These are phyloP conservation scores for Simmondsia chinensis DNA, from an alignment of 148 eudicot species.

Conservation along the genomic window DNA sequence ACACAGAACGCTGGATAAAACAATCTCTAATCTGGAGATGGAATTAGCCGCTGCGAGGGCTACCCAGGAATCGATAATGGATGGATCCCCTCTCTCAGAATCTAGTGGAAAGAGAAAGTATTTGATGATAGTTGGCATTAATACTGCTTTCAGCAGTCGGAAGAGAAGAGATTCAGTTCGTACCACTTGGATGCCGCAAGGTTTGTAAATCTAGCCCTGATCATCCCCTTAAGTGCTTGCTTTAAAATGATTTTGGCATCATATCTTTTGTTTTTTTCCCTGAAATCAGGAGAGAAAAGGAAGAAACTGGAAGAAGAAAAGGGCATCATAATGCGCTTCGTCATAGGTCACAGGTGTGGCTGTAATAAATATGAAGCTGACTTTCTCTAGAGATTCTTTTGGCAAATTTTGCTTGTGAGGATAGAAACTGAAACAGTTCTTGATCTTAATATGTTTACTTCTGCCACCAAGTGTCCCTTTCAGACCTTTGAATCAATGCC, in stretches of 20 bases:
- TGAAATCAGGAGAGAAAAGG: constrained; percentile 51
- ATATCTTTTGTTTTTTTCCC: neutral
- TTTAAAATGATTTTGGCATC: neutral
- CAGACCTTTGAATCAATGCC: too few species aligned
- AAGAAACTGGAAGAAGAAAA: constrained; percentile 86
- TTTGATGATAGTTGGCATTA: constrained; percentile 78
- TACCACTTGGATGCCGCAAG: constrained; percentile 97
- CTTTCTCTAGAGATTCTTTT: constrained; percentile 1
- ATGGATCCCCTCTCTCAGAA: constrained; percentile 56
- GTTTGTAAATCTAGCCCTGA: constrained; percentile 20
- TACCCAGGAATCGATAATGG: constrained; percentile 65
- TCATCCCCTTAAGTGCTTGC: neutral
- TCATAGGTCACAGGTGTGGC: constrained; percentile 84
- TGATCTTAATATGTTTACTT: too few species aligned
- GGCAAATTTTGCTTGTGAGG: neutral
- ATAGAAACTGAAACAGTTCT: too few species aligned
- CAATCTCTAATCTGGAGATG: constrained; percentile 85
- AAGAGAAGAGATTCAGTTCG: constrained; percentile 92
- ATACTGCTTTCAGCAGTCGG: constrained; percentile 92
- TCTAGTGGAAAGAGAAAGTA: constrained; percentile 54
- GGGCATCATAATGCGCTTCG: constrained; percentile 79
- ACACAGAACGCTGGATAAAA: constrained; percentile 67
- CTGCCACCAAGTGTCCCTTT: too few species aligned
- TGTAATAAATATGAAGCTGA: neutral
- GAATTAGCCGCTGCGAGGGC: constrained; percentile 93